phyloP scores from a whole-genome alignment of 2,329 filamentous ascomycete genomes.

The Scytalidium lignicola region DNA sequence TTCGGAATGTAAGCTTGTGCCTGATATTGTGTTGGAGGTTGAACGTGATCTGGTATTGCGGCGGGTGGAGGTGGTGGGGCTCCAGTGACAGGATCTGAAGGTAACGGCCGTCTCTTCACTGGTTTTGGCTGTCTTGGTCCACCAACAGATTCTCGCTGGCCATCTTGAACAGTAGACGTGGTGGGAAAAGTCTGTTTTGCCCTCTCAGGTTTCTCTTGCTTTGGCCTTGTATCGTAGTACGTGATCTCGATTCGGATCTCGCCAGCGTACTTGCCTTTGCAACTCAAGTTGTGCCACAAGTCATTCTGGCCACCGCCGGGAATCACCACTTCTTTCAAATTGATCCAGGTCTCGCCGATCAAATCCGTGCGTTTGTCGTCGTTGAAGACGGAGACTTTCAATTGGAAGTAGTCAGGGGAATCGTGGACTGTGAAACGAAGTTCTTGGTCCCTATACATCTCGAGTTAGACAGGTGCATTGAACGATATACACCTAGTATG shows the following conservation, averaged over 20 bases:
- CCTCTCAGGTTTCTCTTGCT: constrained; percentile 66
- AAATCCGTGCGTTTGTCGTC: constrained; percentile 97
- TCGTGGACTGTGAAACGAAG: constrained; percentile 94
- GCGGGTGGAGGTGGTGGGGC: constrained; percentile 42
- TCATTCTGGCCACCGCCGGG: constrained; percentile 90
- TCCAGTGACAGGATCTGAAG: constrained; percentile 63
- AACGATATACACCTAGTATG: not conserved
- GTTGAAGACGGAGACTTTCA: constrained; percentile 95
- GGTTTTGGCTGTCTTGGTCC: constrained; percentile 40
- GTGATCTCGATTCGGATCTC: constrained; percentile 94
- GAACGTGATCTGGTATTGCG: constrained; percentile 36
- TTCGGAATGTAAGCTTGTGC: constrained; percentile 40
- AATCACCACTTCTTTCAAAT: constrained; percentile 74
- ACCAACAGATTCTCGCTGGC: constrained; percentile 29
- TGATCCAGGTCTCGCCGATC: constrained; percentile 91
- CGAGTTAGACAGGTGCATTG: constrained; percentile 11
- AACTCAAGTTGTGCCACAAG: constrained; percentile 83
- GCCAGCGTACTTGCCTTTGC: constrained; percentile 90
- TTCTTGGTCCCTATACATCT: constrained; percentile 78
- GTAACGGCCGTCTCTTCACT: constrained; percentile 79
- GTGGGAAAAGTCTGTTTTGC: constrained; percentile 25
- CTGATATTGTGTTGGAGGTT: constrained; percentile 43
- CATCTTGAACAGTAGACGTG: constrained; percentile 28
- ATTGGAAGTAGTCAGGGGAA: constrained; percentile 89
- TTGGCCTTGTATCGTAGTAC: constrained; percentile 86